These are phyloP conservation scores for Sedum album DNA, from an alignment of 164 flowering plant genomes.

Conservation along the genomic window DNA sequence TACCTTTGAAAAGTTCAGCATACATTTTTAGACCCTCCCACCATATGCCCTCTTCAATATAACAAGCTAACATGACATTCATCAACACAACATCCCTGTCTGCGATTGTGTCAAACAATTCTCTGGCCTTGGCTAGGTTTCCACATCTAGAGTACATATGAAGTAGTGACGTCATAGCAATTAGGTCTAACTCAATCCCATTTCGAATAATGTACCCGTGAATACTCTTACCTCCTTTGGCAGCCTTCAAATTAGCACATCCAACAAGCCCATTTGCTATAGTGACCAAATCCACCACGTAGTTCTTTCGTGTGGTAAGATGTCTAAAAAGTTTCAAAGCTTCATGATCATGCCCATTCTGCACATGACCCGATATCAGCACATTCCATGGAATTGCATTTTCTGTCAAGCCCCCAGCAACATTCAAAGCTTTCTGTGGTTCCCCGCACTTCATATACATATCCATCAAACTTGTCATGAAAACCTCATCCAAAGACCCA, in stretches of 20 bases:
- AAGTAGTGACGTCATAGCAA: slow-evolving; percentile 36
- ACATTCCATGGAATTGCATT: slow-evolving; percentile 35
- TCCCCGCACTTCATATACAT: slow-evolving; percentile 45
- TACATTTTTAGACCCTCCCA: slow-evolving; percentile 14
- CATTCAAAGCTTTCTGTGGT: slow-evolving; percentile 13
- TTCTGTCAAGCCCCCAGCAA: slow-evolving; percentile 16
- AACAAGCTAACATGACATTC: slow-evolving; percentile 41
- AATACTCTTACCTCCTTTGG: slow-evolving; percentile 37
- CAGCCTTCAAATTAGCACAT: slow-evolving; percentile 33
- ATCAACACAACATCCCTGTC: slow-evolving; percentile 26
- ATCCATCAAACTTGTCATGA: slow-evolving; percentile 41
- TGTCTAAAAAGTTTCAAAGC: slow-evolving; percentile 24
- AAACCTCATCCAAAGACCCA: slow-evolving; percentile 33
- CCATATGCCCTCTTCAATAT: slow-evolving; percentile 21
- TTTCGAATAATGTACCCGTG: slow-evolving; percentile 41
- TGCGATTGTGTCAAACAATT: slow-evolving; percentile 24
- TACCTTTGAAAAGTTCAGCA: slow-evolving; percentile 20
- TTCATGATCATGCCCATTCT: slow-evolving; percentile 23
- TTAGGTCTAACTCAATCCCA: slow-evolving; percentile 29
- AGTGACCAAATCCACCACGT: slow-evolving; percentile 31
- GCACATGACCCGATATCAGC: slow-evolving; percentile 28
- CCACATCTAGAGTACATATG: slow-evolving; percentile 49
- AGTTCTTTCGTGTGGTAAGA: slow-evolving; percentile 19
- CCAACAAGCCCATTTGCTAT: slow-evolving; percentile 35
- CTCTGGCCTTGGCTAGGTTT: slow-evolving; percentile 21